Conservation (phyloP, 2,329 filamentous ascomycete genomes). For the Sporothrix brasiliensis region DNA sequence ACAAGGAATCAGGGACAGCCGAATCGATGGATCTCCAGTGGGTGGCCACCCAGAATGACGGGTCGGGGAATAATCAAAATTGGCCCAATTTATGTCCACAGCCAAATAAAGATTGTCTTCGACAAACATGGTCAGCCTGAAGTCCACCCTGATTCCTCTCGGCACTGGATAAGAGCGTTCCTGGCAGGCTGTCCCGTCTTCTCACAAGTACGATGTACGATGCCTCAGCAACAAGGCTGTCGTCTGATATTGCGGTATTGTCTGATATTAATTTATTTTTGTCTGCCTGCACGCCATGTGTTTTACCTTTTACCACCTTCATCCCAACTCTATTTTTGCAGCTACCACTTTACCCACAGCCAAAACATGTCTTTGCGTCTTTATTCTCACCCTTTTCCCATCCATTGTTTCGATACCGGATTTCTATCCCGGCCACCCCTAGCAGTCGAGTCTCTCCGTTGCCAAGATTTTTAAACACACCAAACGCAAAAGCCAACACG, state of each 20-base stretch:
- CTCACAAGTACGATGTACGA: background rate
- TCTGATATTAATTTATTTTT: slow-evolving; percentile 10
- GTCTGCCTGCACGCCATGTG: slow-evolving; percentile 15
- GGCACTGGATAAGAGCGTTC: slow-evolving; percentile 14
- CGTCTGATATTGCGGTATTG: background rate
- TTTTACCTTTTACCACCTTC: background rate
- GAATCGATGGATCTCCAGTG: background rate
- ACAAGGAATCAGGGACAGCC: background rate
- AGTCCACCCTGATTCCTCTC: background rate
- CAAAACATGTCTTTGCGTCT: background rate
- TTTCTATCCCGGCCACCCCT: slow-evolving; percentile 3
- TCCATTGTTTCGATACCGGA: background rate
- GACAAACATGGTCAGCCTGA: background rate
- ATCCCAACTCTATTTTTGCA: slow-evolving; percentile 6
- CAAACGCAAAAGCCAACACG: background rate
- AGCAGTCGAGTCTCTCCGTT: background rate
- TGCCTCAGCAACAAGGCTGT: background rate
- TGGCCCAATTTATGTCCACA: background rate
- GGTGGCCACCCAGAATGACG: slow-evolving; percentile 32
- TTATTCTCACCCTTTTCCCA: background rate
- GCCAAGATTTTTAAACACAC: slow-evolving; percentile 10
- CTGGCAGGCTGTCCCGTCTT: slow-evolving; percentile 6
- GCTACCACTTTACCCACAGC: background rate
- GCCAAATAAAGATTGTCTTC: background rate
- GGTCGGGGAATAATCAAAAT: slow-evolving; percentile 16